These are phyloP conservation scores for Trichoderma aggressivum DNA, from an alignment of 2,329 filamentous ascomycete species.

Conservation along the genomic window DNA sequence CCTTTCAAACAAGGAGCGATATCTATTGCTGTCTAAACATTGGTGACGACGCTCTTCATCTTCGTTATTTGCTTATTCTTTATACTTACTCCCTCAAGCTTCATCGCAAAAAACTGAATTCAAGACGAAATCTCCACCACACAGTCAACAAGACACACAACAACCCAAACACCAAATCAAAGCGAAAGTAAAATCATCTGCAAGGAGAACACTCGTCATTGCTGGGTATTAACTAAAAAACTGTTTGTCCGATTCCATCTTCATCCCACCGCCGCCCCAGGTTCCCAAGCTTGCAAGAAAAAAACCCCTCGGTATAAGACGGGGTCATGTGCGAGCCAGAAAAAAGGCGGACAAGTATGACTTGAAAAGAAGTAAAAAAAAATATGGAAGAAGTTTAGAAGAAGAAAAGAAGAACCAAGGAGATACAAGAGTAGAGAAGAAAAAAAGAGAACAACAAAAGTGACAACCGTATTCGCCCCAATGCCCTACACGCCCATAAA, in stretches of 20 bases:
- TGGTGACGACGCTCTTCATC: rapidly evolving
- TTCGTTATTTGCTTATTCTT: background rate
- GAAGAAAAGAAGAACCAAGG: background rate
- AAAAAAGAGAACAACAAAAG: background rate
- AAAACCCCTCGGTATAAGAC: background rate
- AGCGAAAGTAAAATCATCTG: background rate
- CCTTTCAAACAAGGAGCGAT: too few species aligned
- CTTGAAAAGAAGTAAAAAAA: background rate
- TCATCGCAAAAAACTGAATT: too few species aligned
- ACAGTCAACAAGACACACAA: background rate
- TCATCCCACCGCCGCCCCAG: background rate
- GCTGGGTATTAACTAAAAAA: conserved; percentile 6
- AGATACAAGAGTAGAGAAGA: background rate
- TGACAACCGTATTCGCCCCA: background rate
- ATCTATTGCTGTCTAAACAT: too few species aligned
- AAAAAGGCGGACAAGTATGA: background rate
- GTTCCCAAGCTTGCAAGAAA: background rate
- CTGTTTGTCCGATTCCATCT: background rate
- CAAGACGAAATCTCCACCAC: background rate
- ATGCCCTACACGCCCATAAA: conserved; percentile 2
- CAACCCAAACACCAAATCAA: background rate
- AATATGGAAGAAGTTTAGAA: background rate
- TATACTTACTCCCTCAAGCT: background rate
- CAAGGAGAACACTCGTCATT: conserved; percentile 4
- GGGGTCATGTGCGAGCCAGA: background rate